Conservation (phyloP, 2,329 filamentous ascomycete species). For the Nothophaeocryptopus gaeumannii region DNA sequence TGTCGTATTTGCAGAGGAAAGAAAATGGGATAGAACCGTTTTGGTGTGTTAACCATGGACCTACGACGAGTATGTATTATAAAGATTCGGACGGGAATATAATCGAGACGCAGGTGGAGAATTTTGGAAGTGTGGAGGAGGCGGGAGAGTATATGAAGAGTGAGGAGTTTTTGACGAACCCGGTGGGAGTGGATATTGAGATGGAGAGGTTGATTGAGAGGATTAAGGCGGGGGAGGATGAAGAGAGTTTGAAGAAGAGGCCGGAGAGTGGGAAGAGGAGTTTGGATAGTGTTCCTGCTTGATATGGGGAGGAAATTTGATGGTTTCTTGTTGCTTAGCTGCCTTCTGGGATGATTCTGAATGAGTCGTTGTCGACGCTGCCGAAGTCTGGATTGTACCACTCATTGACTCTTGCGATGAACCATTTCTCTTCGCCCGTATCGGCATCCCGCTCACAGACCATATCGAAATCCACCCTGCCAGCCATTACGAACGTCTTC, state of each 20-base stretch:
- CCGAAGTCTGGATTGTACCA: too few species aligned
- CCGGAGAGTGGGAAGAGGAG: slow-evolving; percentile 1
- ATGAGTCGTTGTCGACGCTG: too few species aligned
- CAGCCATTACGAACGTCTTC: too few species aligned
- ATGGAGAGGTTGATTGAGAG: slow-evolving; percentile 1
- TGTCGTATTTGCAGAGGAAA: slow-evolving; percentile 23
- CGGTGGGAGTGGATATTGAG: slow-evolving; percentile 5
- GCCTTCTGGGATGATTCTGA: too few species aligned
- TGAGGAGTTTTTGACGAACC: slow-evolving; percentile 1
- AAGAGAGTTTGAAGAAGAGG: slow-evolving; percentile 2
- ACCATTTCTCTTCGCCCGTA: too few species aligned
- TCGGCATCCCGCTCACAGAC: too few species aligned
- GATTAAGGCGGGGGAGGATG: slow-evolving; percentile 3
- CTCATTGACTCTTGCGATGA: too few species aligned
- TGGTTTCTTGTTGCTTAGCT: background rate
- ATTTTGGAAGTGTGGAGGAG: slow-evolving; percentile 30
- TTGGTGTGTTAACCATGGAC: slow-evolving; percentile 27
- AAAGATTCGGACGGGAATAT: slow-evolving; percentile 26
- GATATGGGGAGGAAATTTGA: background rate
- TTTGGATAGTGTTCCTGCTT: background rate
- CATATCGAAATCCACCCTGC: too few species aligned
- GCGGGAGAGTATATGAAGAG: slow-evolving; percentile 41
- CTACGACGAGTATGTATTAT: slow-evolving; percentile 24
- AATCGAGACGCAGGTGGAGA: slow-evolving; percentile 21
- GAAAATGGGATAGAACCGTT: slow-evolving; percentile 18